phyloP scores from a whole-genome alignment of 768 basidiomycete genomes.

The Nidularia sp. region DNA sequence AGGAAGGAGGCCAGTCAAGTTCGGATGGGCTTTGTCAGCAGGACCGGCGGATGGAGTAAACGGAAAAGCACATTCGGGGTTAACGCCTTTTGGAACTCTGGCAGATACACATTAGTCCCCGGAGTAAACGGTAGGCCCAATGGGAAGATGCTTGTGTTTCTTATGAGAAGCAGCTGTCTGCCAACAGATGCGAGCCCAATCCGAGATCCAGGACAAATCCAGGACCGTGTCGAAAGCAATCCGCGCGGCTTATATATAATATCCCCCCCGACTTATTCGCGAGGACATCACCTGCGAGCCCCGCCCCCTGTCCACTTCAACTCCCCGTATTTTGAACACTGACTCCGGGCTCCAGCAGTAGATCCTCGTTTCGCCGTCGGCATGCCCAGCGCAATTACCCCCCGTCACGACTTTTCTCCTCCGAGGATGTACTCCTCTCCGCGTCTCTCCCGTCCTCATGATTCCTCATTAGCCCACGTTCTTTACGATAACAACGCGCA shows the following conservation, averaged over 20 bases:
- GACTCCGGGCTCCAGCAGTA: too few relatives aligned
- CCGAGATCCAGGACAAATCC: too few relatives aligned
- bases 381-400: too few relatives aligned
- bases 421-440: constrained; percentile 1
- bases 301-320: too few relatives aligned
- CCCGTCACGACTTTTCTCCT: background rate
- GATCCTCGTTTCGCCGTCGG: too few relatives aligned
- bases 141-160: background rate
- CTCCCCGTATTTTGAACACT: too few relatives aligned
- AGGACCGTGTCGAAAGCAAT: background rate
- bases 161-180: background rate
- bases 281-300: too few relatives aligned
- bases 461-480: constrained; percentile 16
- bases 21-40: too few relatives aligned
- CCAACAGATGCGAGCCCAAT: too few relatives aligned
- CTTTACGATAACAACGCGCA: constrained; percentile 15
- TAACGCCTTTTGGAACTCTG: background rate
- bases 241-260: background rate
- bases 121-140: too few relatives aligned
- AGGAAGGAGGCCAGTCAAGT: background rate
- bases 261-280: too few relatives aligned
- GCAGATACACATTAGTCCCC: background rate
- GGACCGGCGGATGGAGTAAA: background rate
- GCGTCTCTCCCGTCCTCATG: constrained; percentile 2
- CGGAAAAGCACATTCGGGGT: constrained; percentile 6